These are phyloP conservation scores for Podaxis sp. DNA, from an alignment of 768 basidiomycete genomes.

Conservation along the genomic window DNA sequence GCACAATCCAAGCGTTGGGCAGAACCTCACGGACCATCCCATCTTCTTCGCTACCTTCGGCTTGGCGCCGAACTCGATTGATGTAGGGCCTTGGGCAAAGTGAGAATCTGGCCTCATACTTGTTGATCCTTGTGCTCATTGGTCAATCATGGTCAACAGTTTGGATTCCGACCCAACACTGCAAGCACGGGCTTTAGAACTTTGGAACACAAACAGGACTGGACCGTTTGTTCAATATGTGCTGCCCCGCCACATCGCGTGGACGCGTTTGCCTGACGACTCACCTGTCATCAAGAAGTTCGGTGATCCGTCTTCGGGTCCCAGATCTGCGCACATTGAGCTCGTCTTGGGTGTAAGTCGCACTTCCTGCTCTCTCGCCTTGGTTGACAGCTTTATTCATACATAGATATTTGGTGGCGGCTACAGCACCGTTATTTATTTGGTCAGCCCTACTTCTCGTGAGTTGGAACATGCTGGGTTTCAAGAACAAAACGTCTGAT, in stretches of 20 bases:
- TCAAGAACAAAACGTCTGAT: not conserved
- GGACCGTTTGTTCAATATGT: constrained; percentile 1
- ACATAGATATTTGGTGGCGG: constrained; percentile 21
- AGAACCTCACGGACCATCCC: constrained; percentile 28
- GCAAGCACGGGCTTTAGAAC: constrained; percentile 7
- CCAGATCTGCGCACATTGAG: constrained; percentile 16
- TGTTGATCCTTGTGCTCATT: not conserved
- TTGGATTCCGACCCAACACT: not conserved
- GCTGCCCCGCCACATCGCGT: constrained; percentile 10
- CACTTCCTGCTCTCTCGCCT: not conserved
- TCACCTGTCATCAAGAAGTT: constrained; percentile 1
- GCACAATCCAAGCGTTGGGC: constrained; percentile 29
- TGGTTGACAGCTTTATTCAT: no score
- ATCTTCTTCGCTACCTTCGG: not conserved
- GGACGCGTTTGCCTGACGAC: constrained; percentile 9
- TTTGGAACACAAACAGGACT: constrained; percentile 17
- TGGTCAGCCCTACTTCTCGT: constrained; percentile 31
- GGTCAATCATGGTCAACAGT: not conserved
- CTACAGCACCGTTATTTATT: constrained; percentile 18
- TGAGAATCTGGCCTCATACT: not conserved
- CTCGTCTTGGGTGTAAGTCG: constrained; percentile 4
- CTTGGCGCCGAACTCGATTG: not conserved
- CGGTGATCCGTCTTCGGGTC: constrained; percentile 14
- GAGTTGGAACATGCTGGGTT: not conserved
- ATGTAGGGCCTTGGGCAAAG: constrained; percentile 14